phyloP scores from a whole-genome alignment of 2,329 filamentous ascomycete genomes.

The Clarireedia monteithiana region DNA sequence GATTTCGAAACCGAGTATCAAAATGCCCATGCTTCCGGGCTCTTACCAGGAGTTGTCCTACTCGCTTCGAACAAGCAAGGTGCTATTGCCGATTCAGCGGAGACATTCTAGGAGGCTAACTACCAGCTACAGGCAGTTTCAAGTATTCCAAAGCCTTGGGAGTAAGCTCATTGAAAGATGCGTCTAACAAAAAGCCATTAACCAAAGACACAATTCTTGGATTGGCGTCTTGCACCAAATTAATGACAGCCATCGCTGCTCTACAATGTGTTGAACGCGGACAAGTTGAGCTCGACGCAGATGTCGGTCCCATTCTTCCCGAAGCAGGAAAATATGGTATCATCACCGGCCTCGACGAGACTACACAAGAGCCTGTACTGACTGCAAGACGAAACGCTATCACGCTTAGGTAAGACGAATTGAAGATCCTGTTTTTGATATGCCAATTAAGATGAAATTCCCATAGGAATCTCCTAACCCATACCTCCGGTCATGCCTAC shows the following conservation, averaged over 20 bases:
- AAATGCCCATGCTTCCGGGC: background rate
- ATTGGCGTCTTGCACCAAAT: slow-evolving; percentile 51
- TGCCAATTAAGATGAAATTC: slow-evolving; percentile 1
- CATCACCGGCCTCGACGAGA: slow-evolving; percentile 19
- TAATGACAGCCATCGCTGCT: slow-evolving; percentile 41
- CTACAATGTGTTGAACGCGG: slow-evolving; percentile 51
- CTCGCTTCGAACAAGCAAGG: background rate
- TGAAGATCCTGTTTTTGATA: background rate
- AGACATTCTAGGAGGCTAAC: background rate
- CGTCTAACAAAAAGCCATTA: slow-evolving; percentile 47
- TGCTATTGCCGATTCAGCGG: background rate
- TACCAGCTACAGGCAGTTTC: slow-evolving; percentile 27
- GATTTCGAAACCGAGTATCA: background rate
- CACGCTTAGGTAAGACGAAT: slow-evolving; percentile 19
- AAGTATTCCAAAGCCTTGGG: slow-evolving; percentile 32
- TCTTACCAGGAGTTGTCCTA: background rate
- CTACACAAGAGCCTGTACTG: slow-evolving; percentile 13
- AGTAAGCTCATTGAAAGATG: slow-evolving; percentile 39
- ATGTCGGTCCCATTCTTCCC: slow-evolving; percentile 19
- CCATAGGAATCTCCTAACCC: slow-evolving; percentile 17
- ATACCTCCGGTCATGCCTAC: slow-evolving; percentile 21
- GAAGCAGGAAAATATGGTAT: slow-evolving; percentile 23
- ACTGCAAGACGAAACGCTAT: slow-evolving; percentile 16
- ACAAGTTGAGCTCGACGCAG: slow-evolving; percentile 39
- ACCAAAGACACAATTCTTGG: slow-evolving; percentile 52